Base-by-base conservation (phyloP, 2,329 filamentous ascomycete species). In the Trichoderma atroviride region DNA sequence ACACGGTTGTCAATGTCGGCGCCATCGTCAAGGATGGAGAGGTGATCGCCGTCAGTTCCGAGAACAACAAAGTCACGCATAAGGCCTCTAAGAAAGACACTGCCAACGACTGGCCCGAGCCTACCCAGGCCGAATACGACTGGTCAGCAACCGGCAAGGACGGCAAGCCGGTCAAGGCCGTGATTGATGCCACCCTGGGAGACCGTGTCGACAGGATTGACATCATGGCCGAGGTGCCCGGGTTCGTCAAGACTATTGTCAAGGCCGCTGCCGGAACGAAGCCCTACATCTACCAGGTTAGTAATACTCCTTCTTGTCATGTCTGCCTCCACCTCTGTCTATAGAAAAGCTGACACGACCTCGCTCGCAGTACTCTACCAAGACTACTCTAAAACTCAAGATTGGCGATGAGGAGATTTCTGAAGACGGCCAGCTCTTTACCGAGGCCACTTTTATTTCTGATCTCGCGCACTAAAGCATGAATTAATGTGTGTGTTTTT, bases 381-480 rank as follows among this genome's bases (percentile, higher is more conserved):
- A 86, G 73, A 79, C 93, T 69, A 88, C 87, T 19, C 83, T 99
- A 74, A 95, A 96, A 85, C 76, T 99, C 74, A 96, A 94, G 81
- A 86, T 95, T 72, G 94, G 92, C 60, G 94, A 94, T 70, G 86
- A 92, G 75, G 91, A 94, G 75, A 87, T 89, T 71, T 84, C 86
- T 22, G 95, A 98, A 80, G 84, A 94, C 77, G 96, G 96, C 59
- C 84, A 82, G 58, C 82, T 97, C 67, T 97, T 96, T 81, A 89
- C 88, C 69, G 96, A 99, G 83, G 94, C 96, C 3, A 97, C 94
- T n/a, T 99, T 98, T 83, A 97, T 99, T 81, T 94, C 91, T 64
- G 91, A 83, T 72, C 67, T 72, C 70, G 68, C 71, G 5, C n/a
- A 37, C 50, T 56, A 29, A 16, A 68, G 27, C 31, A 50, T 68